phyloP scores from a whole-genome alignment of 371 early-diverging fungal species.

The Actinomortierella wolfii region DNA sequence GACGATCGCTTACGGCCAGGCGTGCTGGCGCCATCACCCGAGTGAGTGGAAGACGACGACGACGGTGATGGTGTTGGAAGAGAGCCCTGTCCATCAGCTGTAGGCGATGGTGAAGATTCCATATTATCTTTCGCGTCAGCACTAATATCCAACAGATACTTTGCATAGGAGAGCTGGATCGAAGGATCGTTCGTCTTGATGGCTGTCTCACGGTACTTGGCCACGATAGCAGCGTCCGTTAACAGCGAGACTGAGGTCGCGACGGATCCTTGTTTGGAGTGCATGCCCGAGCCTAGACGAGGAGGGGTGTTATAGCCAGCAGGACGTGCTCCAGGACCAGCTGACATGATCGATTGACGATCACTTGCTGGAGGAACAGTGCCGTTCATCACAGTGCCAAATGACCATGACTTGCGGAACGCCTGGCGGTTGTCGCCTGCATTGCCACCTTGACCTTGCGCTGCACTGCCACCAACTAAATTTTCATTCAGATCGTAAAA shows the following conservation, averaged over 20 bases:
- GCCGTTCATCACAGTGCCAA: slow-evolving; percentile 8
- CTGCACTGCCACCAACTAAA: slow-evolving; percentile 16
- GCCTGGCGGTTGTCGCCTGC: slow-evolving; percentile 5
- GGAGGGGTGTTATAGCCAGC: slow-evolving; percentile 8
- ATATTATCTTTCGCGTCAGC: too few relatives aligned
- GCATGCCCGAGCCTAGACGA: slow-evolving; percentile 10
- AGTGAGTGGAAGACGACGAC: neutral
- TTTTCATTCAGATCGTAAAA: slow-evolving; percentile 9
- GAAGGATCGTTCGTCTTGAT: slow-evolving; percentile 69
- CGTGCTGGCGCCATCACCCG: neutral
- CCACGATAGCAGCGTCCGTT: slow-evolving; percentile 31
- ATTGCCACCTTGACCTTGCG: slow-evolving; percentile 1
- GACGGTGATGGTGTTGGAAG: neutral
- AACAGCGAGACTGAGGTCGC: slow-evolving; percentile 38
- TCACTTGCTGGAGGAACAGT: neutral
- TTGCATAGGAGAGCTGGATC: slow-evolving; percentile 74
- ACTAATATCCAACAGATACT: slow-evolving; percentile 65
- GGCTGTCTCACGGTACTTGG: slow-evolving; percentile 71
- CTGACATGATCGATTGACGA: slow-evolving; percentile 17
- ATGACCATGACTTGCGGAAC: slow-evolving; percentile 35
- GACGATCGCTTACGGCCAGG: neutral
- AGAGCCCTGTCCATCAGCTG: neutral
- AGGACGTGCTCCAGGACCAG: too few relatives aligned
- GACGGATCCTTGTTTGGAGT: slow-evolving; percentile 13
- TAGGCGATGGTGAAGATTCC: neutral